Evolutionary conservation across 192 early-diverging fungal species (phyloP).

Genomic region (Physocladia obscura): DNA sequence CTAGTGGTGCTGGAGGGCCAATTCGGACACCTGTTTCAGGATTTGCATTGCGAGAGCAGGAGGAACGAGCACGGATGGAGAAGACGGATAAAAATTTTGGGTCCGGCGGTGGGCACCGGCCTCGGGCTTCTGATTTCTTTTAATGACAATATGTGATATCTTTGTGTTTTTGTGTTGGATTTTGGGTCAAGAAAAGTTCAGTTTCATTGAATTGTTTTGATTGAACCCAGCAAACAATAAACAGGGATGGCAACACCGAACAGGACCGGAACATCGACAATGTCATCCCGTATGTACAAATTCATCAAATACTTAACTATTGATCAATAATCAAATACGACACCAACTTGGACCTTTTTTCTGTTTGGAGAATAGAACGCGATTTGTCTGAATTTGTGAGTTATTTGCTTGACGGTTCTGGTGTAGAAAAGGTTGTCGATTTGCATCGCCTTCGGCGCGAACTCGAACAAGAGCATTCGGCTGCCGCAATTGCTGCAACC

Average conservation of each 20-base stretch:
- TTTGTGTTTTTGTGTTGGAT: too few species aligned
- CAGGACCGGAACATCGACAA: too few species aligned
- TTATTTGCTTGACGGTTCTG: conserved; percentile 43
- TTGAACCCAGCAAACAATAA: too few species aligned
- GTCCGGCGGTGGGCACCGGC: not conserved
- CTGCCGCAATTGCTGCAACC: not conserved
- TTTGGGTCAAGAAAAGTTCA: too few species aligned
- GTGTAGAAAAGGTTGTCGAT: conserved; percentile 42
- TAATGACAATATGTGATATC: too few species aligned
- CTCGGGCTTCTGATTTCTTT: conserved; percentile 18
- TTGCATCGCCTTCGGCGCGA: conserved; percentile 36
- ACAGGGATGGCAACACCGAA: too few species aligned
- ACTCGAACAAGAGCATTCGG: conserved; percentile 32
- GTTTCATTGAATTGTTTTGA: too few species aligned
- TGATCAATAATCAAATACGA: too few species aligned
- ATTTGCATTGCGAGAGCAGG: not conserved
- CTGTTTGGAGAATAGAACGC: too few species aligned
- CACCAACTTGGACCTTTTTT: too few species aligned
- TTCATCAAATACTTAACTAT: too few species aligned
- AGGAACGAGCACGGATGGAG: not conserved
- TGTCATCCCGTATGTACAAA: too few species aligned
- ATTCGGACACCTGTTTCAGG: not conserved
- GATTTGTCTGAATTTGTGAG: conserved; percentile 37
- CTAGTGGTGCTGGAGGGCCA: not conserved
- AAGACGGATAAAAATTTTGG: not conserved